Evolutionary conservation across 2,329 filamentous ascomycete genomes (phyloP).

Genomic region (Falciphora oryzae): DNA sequence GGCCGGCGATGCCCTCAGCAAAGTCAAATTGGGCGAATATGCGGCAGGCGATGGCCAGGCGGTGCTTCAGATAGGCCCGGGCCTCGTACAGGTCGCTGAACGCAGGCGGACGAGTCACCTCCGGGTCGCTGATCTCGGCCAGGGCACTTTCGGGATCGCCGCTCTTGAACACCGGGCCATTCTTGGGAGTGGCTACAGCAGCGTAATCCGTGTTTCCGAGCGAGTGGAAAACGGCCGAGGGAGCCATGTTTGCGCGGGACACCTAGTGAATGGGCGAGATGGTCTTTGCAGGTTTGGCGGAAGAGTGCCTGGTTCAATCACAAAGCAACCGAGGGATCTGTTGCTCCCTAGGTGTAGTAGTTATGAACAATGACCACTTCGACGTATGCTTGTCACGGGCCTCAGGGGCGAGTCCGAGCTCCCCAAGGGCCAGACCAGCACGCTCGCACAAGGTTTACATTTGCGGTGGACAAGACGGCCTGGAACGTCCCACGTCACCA

Average conservation of each 20-base stretch:
- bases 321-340: no score
- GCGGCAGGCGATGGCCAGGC: conserved; percentile 48
- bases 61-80: conserved; percentile 45
- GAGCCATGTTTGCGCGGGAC: neutral
- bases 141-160: conserved; percentile 6
- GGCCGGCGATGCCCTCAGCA: conserved; percentile 57
- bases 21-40: conserved; percentile 50
- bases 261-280: neutral
- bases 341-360: no score
- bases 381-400: no score
- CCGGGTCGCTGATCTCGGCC: conserved; percentile 21
- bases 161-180: conserved; percentile 9
- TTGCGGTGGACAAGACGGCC: no score
- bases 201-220: neutral
- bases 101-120: conserved; percentile 12
- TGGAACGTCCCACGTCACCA: no score
- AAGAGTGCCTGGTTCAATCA: neutral
- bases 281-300: neutral
- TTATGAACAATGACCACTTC: no score
- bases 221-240: neutral
- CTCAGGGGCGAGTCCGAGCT: no score
- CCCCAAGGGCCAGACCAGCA: no score
- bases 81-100: conserved; percentile 27
- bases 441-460: no score
- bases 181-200: neutral